Base-by-base conservation (phyloP, 768 basidiomycete species). In the Boletus sensibilis region DNA sequence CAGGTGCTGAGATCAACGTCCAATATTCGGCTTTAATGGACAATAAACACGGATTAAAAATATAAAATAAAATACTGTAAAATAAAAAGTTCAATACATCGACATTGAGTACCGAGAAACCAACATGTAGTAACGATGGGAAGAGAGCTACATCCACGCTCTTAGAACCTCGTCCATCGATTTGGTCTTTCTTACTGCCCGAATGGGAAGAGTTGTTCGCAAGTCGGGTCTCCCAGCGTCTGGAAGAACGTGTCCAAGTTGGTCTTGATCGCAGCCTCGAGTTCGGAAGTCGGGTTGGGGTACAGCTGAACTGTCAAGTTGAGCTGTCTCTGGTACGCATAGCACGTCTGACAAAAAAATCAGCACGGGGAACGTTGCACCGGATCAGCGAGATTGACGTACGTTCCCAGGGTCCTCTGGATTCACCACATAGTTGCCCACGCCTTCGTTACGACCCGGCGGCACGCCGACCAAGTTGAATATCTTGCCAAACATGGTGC, bases 221-320 rank as follows among this genome's bases (percentile, higher is more conserved):
- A 67, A 7, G 7, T 39, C 11, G 60, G 31, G 3, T 64, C 40
- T 16, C 14, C 11, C 34, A 67, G 27, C 13, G 45, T 39, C 40
- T 60, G 7, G 44, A 59, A 58, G 10, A 67, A 56, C 18, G 60
- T 64, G 38, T 39, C 27, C 45, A 67, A 25, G 25, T 62, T 70
- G 23, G 48, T 56, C 49, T 57, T 68, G 67, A 69, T 67, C 40
- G 64, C 64, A 0, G 55, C 5, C 41, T 53, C 44, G 21, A 67
- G 67, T 10, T 66, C 61, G 3, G 56, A 10, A 2, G 53, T 58
- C 29, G 67, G 67, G 9, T 66, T 25, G 4, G 66, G 64, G 46
- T 67, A 69, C 57, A 66, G 34, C 44, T 48, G 25, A 4, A 53
- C 59, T 0, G 64, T 66, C 50, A 67, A 33, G 13, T 66, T 63